Evolutionary conservation across 2,329 filamentous ascomycete genomes (phyloP).

Genomic region (Cercospora citrullina): DNA sequence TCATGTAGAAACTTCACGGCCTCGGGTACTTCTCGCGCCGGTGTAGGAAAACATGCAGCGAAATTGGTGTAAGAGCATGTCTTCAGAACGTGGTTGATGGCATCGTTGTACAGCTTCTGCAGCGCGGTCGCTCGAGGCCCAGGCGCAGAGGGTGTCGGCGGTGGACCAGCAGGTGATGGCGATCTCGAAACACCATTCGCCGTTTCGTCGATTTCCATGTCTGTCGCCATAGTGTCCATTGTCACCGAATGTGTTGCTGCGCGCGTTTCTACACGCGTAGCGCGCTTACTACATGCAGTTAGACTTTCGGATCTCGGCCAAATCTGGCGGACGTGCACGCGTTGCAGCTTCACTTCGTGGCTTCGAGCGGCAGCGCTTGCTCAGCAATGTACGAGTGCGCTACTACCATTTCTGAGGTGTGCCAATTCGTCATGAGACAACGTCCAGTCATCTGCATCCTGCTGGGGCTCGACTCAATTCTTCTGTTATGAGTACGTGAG

Average conservation of each 20-base stretch:
- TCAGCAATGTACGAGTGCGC: too few relatives aligned
- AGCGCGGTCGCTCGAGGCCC: slow-evolving; percentile 62
- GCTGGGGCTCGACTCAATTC: neutral
- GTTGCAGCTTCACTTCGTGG: neutral
- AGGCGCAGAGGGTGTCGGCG: slow-evolving; percentile 56
- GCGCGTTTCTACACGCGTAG: neutral
- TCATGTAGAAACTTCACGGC: slow-evolving; percentile 58
- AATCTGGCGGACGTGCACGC: neutral
- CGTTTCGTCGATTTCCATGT: slow-evolving; percentile 20
- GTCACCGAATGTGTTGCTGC: neutral
- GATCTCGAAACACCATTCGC: slow-evolving; percentile 19
- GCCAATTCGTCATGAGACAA: too few relatives aligned
- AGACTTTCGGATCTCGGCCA: neutral
- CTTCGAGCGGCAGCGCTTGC: neutral
- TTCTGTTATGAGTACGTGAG: neutral
- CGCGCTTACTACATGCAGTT: neutral
- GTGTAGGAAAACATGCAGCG: slow-evolving; percentile 63
- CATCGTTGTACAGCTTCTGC: slow-evolving; percentile 60
- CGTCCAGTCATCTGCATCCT: neutral
- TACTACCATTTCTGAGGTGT: too few relatives aligned
- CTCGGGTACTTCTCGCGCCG: slow-evolving; percentile 57
- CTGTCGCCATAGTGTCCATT: slow-evolving; percentile 16
- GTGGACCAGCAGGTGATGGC: slow-evolving; percentile 30
- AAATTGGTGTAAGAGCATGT: slow-evolving; percentile 64
- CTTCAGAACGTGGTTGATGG: slow-evolving; percentile 60